These are phyloP conservation scores for Prunus mume DNA, from an alignment of 306 rosid genomes.

Conservation along the genomic window DNA sequence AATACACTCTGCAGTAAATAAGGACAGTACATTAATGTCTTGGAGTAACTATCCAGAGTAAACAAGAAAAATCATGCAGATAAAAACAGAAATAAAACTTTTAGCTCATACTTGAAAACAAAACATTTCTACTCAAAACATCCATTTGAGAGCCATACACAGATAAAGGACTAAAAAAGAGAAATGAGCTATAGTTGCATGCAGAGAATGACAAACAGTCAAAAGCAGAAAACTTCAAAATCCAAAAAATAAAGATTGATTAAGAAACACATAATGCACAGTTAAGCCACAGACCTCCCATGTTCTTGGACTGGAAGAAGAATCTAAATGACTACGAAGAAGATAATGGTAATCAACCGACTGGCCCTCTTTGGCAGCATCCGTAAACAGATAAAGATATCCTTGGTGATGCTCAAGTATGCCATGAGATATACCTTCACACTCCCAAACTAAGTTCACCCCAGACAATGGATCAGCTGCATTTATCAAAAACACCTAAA, in stretches of 20 bases:
- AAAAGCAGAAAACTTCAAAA: not conserved
- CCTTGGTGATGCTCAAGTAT: constrained; percentile 83
- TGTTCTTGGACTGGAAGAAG: constrained; percentile 51
- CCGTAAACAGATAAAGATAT: constrained; percentile 73
- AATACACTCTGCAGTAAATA: constrained; percentile 62
- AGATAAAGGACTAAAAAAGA: not conserved
- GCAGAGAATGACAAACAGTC: not conserved
- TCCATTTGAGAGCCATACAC: not conserved
- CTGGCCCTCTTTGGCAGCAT: constrained; percentile 65
- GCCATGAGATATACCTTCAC: constrained; percentile 74
- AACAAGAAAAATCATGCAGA: not conserved
- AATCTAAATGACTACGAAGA: constrained; percentile 52
- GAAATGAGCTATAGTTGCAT: not conserved
- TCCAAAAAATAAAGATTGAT: not conserved
- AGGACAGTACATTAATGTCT: not conserved
- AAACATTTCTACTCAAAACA: not conserved
- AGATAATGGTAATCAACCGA: constrained; percentile 77
- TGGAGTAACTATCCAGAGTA: constrained; percentile 6
- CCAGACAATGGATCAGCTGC: constrained; percentile 90
- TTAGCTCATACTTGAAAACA: not conserved
- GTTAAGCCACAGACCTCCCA: constrained; percentile 75
- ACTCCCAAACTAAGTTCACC: constrained; percentile 81
- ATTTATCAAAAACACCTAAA: constrained; percentile 85
- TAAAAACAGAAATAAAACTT: constrained; percentile 3
- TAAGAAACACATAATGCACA: not conserved